Percentiles rank a stretch among this genome's conserved stretches.
phyloP scores from a whole-genome alignment of 1,284 basidiomycete genomes.

The Ustilago cynodontis region DNA sequence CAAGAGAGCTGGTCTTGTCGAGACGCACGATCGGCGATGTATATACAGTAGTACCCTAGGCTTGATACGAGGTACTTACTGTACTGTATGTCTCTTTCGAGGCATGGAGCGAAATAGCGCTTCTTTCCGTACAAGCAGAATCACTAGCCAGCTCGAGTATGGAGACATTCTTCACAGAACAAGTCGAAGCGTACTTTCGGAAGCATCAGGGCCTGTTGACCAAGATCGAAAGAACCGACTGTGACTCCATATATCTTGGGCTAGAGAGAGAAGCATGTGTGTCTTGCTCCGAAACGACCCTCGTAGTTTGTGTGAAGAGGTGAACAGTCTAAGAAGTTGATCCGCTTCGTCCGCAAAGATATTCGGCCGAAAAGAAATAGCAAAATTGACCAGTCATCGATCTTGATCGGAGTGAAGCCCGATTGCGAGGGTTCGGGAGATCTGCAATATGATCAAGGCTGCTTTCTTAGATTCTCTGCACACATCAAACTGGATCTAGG shows the following conservation, averaged over 20 bases:
- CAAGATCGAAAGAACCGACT: constrained; percentile 20
- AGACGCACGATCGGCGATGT: too few relatives aligned
- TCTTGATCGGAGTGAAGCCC: neutral
- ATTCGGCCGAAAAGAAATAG: constrained; percentile 13
- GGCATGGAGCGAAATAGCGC: too few relatives aligned
- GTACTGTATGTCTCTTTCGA: too few relatives aligned
- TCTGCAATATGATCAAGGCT: too few relatives aligned
- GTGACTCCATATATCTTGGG: neutral
- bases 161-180: neutral
- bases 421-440: too few relatives aligned
- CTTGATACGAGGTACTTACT: too few relatives aligned
- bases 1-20: neutral
- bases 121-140: too few relatives aligned
- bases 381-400: constrained; percentile 11
- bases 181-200: neutral
- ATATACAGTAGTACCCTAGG: too few relatives aligned
- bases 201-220: constrained; percentile 8
- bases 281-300: constrained; percentile 17
- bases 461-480: too few relatives aligned
- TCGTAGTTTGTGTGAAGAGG: neutral
- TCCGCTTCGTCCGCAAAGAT: constrained; percentile 28
- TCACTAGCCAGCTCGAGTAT: neutral
- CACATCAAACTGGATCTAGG: neutral
- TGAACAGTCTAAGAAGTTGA: neutral
- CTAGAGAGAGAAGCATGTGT: neutral